Evolutionary conservation across 2,329 filamentous ascomycete species (phyloP).

Genomic region (Colletotrichum nymphaeae): DNA sequence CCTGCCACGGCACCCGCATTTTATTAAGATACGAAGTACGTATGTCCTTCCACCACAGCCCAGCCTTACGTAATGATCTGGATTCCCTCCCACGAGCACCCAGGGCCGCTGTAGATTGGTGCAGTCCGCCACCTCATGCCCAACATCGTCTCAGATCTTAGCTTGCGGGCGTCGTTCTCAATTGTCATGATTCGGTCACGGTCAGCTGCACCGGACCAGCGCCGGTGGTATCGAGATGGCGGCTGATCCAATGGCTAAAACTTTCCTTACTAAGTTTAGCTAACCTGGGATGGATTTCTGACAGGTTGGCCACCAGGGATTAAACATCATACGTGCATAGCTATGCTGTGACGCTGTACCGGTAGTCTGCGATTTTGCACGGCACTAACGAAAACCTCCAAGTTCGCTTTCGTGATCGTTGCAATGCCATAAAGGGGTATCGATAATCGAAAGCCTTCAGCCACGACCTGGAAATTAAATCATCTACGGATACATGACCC

Average conservation of each 20-base stretch:
- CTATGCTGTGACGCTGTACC: not conserved
- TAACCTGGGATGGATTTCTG: not conserved
- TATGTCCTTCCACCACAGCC: slow-evolving; percentile 1
- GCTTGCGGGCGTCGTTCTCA: not conserved
- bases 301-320: not conserved
- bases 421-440: not conserved
- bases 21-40: slow-evolving; percentile 22
- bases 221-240: not conserved
- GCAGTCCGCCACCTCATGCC: not conserved
- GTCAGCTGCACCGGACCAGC: not conserved
- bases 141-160: not conserved
- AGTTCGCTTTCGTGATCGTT: not conserved
- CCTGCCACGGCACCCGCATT: slow-evolving; percentile 12
- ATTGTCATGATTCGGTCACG: not conserved
- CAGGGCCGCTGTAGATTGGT: slow-evolving; percentile 26
- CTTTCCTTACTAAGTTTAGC: not conserved
- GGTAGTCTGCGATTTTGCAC: slow-evolving; percentile 4
- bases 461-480: not conserved
- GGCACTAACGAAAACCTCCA: not conserved
- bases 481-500: not conserved
- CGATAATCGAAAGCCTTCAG: not conserved
- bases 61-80: slow-evolving; percentile 20
- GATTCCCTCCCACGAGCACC: slow-evolving; percentile 1
- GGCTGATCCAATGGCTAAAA: not conserved
- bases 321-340: not conserved